phyloP scores from a whole-genome alignment of 2,329 filamentous ascomycete genomes.

The Penicillium hesseltinei region DNA sequence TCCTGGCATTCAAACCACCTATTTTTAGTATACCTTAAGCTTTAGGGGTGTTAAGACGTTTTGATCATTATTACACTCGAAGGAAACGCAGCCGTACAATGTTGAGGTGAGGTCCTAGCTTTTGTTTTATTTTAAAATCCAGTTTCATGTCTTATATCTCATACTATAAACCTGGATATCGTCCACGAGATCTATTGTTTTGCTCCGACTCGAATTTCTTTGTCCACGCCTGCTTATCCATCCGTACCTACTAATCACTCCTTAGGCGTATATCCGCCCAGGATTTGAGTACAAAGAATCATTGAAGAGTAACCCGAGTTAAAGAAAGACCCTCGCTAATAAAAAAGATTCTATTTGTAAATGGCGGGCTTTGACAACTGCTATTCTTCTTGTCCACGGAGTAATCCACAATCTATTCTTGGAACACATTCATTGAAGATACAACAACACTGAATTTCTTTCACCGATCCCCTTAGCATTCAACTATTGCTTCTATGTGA shows the following conservation, averaged over 20 bases:
- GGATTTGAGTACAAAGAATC: not conserved
- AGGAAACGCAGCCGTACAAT: too few relatives aligned
- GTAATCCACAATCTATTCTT: not conserved
- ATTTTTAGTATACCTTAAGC: too few relatives aligned
- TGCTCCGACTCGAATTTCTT: not conserved
- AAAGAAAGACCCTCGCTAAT: not conserved
- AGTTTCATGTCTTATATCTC: not conserved
- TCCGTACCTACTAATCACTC: not conserved
- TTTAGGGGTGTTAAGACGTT: too few relatives aligned
- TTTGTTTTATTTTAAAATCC: too few relatives aligned
- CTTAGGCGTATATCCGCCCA: not conserved
- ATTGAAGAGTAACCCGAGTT: not conserved
- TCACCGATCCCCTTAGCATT: not conserved
- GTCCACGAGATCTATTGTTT: not conserved
- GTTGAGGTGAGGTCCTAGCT: too few relatives aligned
- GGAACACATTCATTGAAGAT: not conserved
- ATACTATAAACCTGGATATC: not conserved
- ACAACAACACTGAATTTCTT: not conserved
- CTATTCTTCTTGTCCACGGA: too few relatives aligned
- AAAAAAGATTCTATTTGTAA: not conserved
- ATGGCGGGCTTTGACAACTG: not conserved
- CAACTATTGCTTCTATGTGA: not conserved
- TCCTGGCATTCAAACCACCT: too few relatives aligned
- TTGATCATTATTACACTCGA: too few relatives aligned
- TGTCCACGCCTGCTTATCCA: not conserved